Percentiles rank a stretch among this genome's conserved stretches.
These are phyloP conservation scores for Senecio squalidus DNA, from an alignment of 140 eudicot genomes.

Conservation along the genomic window DNA sequence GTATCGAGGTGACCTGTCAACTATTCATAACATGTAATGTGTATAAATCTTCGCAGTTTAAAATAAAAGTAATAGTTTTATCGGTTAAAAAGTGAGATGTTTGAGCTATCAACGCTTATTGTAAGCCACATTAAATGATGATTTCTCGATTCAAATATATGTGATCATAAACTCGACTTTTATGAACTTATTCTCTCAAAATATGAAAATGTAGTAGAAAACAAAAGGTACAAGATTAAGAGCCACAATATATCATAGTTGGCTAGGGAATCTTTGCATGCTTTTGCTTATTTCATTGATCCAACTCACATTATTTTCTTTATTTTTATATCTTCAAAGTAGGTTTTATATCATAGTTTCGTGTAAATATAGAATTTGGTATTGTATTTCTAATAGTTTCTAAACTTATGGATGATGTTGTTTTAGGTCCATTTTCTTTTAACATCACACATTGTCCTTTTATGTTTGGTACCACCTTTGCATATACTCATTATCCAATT, in stretches of 20 bases:
- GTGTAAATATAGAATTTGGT: conserved; percentile 16
- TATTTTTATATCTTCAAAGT: background rate
- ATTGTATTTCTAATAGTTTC: conserved; percentile 15
- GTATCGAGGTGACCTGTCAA: too few species aligned
- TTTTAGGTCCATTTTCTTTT: conserved; percentile 9
- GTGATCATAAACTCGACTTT: background rate
- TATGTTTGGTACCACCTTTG: conserved; percentile 27
- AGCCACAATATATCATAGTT: conserved; percentile 21
- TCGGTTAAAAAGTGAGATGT: too few species aligned
- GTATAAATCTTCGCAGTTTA: too few species aligned
- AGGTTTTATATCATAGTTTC: conserved; percentile 15
- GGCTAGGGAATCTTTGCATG: conserved; percentile 31
- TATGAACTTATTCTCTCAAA: background rate
- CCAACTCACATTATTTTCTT: conserved; percentile 16
- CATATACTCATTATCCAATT: conserved; percentile 13
- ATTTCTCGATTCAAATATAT: background rate
- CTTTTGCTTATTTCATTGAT: conserved; percentile 10
- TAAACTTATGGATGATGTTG: conserved; percentile 23
- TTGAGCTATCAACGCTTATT: too few species aligned
- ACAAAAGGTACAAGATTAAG: conserved; percentile 10
- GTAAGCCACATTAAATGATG: too few species aligned
- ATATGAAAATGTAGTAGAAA: background rate
- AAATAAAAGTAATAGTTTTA: too few species aligned
- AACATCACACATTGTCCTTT: conserved; percentile 19
- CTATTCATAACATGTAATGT: too few species aligned